Conservation (phyloP, 140 eudicot species). For the Cichorium intybus region DNA sequence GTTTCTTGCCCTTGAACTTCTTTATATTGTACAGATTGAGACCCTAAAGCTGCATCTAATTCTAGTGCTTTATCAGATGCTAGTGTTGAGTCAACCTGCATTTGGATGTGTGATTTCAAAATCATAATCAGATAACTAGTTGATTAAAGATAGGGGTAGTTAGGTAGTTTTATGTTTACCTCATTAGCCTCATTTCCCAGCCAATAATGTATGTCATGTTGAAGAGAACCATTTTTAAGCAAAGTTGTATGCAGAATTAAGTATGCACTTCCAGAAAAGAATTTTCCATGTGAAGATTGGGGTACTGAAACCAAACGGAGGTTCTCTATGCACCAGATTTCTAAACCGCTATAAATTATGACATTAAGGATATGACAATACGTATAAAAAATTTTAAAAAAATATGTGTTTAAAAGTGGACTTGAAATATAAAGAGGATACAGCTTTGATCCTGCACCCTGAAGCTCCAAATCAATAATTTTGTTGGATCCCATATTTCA, state of each 20-base stretch:
- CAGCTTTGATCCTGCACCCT: slow-evolving; percentile 47
- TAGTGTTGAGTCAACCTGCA: slow-evolving; percentile 43
- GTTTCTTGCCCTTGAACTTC: slow-evolving; percentile 96
- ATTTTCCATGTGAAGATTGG: slow-evolving; percentile 59
- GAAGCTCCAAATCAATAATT: slow-evolving; percentile 33
- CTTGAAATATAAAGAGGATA: slow-evolving; percentile 22
- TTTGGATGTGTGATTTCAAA: background rate
- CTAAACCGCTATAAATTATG: slow-evolving; percentile 45
- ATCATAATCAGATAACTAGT: background rate
- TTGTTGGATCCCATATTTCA: slow-evolving; percentile 32
- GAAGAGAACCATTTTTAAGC: slow-evolving; percentile 45
- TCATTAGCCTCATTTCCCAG: slow-evolving; percentile 53
- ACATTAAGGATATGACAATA: slow-evolving; percentile 34
- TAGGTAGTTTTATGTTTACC: slow-evolving; percentile 23
- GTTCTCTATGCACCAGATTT: slow-evolving; percentile 60
- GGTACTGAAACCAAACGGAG: slow-evolving; percentile 59
- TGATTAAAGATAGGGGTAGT: background rate
- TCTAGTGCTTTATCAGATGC: slow-evolving; percentile 77
- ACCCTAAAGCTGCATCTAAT: slow-evolving; percentile 75
- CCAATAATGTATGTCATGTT: slow-evolving; percentile 64
- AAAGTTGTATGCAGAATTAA: slow-evolving; percentile 46
- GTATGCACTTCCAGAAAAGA: slow-evolving; percentile 63
- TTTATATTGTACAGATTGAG: slow-evolving; percentile 76
- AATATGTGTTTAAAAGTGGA: background rate
- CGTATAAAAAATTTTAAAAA: slow-evolving; percentile 15